These are phyloP conservation scores for Stachybotrys chartarum DNA, from an alignment of 2,329 filamentous ascomycete genomes.

Conservation along the genomic window DNA sequence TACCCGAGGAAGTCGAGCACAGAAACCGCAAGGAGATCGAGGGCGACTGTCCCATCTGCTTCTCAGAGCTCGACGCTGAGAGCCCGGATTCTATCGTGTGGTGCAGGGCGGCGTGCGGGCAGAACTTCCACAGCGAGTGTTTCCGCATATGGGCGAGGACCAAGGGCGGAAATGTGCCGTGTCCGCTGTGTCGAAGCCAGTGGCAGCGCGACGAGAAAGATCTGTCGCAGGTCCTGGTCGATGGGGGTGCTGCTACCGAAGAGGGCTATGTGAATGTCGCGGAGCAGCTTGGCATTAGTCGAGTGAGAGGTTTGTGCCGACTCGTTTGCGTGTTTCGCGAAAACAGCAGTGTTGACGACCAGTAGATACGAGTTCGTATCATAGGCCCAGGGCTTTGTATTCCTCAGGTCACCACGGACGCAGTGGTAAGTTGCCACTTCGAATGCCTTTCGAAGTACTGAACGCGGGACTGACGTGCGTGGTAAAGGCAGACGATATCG, in stretches of 20 bases:
- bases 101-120: conserved; percentile 43
- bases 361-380: background rate
- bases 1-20: conserved; percentile 16
- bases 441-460: too few relatives aligned
- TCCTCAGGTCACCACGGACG: too few relatives aligned
- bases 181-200: conserved; percentile 51
- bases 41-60: conserved; percentile 52
- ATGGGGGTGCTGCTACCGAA: conserved; percentile 25
- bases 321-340: too few relatives aligned
- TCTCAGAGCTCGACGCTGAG: conserved; percentile 33
- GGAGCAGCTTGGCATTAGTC: conserved; percentile 50
- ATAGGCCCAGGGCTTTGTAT: background rate
- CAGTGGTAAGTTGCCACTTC: too few relatives aligned
- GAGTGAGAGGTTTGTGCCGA: conserved; percentile 35
- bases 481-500: too few relatives aligned
- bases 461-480: too few relatives aligned
- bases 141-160: conserved; percentile 47
- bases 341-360: too few relatives aligned
- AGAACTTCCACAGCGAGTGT: conserved; percentile 48
- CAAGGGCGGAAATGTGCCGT: conserved; percentile 41
- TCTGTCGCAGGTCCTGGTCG: conserved; percentile 35
- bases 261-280: conserved; percentile 58
- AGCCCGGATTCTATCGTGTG: conserved; percentile 36
- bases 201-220: conserved; percentile 42
- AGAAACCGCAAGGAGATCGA: conserved; percentile 41